Evolutionary conservation across 2,329 filamentous ascomycete species (phyloP).

Genomic region (Penicillium thymicola): DNA sequence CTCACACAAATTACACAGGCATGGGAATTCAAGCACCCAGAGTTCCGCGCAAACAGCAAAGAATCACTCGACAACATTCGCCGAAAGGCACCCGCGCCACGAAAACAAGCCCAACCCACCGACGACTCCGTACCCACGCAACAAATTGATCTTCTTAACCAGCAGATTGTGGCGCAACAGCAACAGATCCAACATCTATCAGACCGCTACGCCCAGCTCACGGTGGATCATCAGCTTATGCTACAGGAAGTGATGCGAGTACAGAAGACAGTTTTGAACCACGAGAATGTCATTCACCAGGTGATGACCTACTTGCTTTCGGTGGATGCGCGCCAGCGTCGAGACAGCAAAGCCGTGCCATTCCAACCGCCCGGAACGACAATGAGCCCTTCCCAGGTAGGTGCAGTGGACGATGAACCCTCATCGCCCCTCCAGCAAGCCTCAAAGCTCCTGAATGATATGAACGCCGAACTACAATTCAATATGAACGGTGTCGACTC

Average conservation of each 20-base stretch:
- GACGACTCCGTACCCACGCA: constrained; percentile 78
- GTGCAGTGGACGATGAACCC: constrained; percentile 57
- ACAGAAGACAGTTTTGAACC: constrained; percentile 68
- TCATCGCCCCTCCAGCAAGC: constrained; percentile 67
- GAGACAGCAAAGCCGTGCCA: constrained; percentile 53
- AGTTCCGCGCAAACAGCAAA: constrained; percentile 93
- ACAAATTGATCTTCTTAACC: constrained; percentile 84
- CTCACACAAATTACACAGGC: constrained; percentile 52
- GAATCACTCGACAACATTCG: constrained; percentile 95
- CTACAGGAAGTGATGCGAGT: constrained; percentile 62
- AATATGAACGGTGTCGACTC: constrained; percentile 64
- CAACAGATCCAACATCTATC: constrained; percentile 87
- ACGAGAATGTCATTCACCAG: constrained; percentile 68
- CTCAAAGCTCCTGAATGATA: constrained; percentile 62
- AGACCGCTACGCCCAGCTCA: constrained; percentile 77
- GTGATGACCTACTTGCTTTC: constrained; percentile 66
- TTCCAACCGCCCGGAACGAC: constrained; percentile 39
- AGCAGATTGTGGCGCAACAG: constrained; percentile 83
- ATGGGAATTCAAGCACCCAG: constrained; percentile 97
- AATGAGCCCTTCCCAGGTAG: constrained; percentile 47
- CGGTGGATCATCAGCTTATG: constrained; percentile 62
- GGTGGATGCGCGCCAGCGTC: constrained; percentile 58
- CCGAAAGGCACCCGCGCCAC: constrained; percentile 86
- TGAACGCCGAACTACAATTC: constrained; percentile 62
- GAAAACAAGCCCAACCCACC: constrained; percentile 66